Evolutionary conservation across 768 basidiomycete species (phyloP), one percentile per base, ranked within the genome.

Genomic region (Hygrophoropsis aurantiaca): DNA sequence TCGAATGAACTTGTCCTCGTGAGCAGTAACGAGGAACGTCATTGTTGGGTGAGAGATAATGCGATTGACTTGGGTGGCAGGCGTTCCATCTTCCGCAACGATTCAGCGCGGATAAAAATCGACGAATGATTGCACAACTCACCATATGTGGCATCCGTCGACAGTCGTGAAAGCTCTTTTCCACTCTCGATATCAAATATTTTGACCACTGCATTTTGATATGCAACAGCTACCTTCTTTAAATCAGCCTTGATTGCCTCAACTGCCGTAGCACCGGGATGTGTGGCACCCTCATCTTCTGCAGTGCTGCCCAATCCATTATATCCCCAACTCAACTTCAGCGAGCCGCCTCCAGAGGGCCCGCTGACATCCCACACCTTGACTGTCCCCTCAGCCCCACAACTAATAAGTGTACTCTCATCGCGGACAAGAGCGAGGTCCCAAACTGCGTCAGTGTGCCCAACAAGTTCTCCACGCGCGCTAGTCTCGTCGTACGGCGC

Each of bases 391-490:
- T 98, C 95, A 4, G 94, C 89, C 38, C 90, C 87, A 62, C 90
- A 92, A 54, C 88, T 90, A 46, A 95, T 89, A 34, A 98, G 76
- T 7, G 87, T 84, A 47, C 80, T 82, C 63, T 91, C 88, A 52
- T 90, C 87, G 45, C 89, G 78, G 21, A 92, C 80, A 18, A 95
- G 79, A 9, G 89, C 86, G 42, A 98, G 72, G 61, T 94, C 97
- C 97, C 97, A 99, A 20, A 97, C 88, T 5, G 92, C 92, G 62
- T 99, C 94, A 4, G 92, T 91, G 64, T 97, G 92, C 3, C 94
- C 93, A 24, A 94, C 83, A 23, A 98, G 77, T 54, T 87, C 84
- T 26, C 87, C 87, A 30, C 87, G 78, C 23, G 82, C 77, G 4
- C 85, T 78, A 0, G 82, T 83, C 40, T 88, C 79, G 57, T 98